phyloP scores from a whole-genome alignment of 805 yeast genomes.

The Candida railenensis region DNA sequence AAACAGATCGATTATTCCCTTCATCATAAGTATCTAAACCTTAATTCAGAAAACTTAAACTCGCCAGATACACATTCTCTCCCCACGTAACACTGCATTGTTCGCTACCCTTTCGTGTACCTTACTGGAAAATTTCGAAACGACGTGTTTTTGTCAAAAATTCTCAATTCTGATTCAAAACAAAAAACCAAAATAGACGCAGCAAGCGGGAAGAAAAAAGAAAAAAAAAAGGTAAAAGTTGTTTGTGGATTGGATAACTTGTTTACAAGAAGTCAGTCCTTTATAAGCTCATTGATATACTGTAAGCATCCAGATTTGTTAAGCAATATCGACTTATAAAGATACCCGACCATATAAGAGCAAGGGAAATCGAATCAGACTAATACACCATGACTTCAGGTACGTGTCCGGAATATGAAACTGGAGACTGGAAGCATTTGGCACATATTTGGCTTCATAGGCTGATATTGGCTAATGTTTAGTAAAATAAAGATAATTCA shows the following conservation, averaged over 20 bases:
- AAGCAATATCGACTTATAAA: not conserved
- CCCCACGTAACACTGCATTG: too few relatives aligned
- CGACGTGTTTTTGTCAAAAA: constrained; percentile 4
- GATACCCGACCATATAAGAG: not conserved
- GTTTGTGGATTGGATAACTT: not conserved
- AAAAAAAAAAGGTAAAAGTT: not conserved
- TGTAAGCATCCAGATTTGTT: not conserved
- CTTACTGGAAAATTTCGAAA: not conserved
- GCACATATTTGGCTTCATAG: not conserved
- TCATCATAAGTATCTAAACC: not conserved
- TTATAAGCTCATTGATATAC: too few relatives aligned
- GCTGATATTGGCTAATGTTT: too few relatives aligned
- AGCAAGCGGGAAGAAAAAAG: not conserved
- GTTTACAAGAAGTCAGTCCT: not conserved
- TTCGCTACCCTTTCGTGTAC: not conserved
- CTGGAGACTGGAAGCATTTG: not conserved
- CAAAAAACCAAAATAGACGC: constrained; percentile 1
- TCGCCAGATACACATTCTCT: too few relatives aligned
- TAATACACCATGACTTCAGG: constrained; percentile 8
- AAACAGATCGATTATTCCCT: not conserved
- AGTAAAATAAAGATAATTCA: too few relatives aligned
- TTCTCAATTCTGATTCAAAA: constrained; percentile 7
- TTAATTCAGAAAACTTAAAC: too few relatives aligned
- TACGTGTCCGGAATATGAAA: constrained; percentile 6
- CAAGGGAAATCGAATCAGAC: not conserved